Evolutionary conservation across 2,329 filamentous ascomycete species (phyloP).

Genomic region (Claviceps spartinae): DNA sequence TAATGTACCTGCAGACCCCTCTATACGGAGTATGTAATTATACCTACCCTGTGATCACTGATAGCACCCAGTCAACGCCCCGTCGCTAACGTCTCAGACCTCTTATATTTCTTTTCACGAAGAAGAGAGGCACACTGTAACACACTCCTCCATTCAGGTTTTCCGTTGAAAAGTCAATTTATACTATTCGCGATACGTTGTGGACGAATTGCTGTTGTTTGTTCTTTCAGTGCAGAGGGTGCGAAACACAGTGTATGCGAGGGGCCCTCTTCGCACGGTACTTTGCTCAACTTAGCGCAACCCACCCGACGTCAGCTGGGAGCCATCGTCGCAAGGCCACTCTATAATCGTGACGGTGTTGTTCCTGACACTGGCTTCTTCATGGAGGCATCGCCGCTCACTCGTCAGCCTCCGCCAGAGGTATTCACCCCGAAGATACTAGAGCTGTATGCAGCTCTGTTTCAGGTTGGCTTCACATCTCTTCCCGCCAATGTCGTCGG

Average conservation of each 20-base stretch:
- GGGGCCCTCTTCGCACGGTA: not conserved
- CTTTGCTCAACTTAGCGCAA: not conserved
- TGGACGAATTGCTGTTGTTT: not conserved
- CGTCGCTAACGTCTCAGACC: no score
- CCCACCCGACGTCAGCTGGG: not conserved
- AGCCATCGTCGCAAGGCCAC: not conserved
- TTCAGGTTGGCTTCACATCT: slow-evolving; percentile 42
- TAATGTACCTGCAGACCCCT: no score
- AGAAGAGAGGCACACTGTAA: no score
- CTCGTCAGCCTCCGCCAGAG: slow-evolving; percentile 79
- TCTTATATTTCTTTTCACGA: no score
- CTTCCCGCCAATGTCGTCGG: not conserved
- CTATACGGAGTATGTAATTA: no score
- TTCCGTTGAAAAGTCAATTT: no score
- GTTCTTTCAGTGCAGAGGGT: not conserved
- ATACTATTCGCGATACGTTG: no score
- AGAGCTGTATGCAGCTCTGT: slow-evolving; percentile 72
- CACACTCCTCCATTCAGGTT: no score
- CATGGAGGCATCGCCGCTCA: slow-evolving; percentile 88
- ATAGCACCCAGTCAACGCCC: no score
- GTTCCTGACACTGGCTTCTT: slow-evolving; percentile 2
- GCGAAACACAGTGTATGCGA: not conserved
- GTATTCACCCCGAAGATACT: slow-evolving; percentile 91
- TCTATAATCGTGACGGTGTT: not conserved
- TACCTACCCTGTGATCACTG: no score